Percentiles rank a stretch among this genome's conserved stretches.
phyloP scores from a whole-genome alignment of 306 rosid genomes.

The Quercus ilex region DNA sequence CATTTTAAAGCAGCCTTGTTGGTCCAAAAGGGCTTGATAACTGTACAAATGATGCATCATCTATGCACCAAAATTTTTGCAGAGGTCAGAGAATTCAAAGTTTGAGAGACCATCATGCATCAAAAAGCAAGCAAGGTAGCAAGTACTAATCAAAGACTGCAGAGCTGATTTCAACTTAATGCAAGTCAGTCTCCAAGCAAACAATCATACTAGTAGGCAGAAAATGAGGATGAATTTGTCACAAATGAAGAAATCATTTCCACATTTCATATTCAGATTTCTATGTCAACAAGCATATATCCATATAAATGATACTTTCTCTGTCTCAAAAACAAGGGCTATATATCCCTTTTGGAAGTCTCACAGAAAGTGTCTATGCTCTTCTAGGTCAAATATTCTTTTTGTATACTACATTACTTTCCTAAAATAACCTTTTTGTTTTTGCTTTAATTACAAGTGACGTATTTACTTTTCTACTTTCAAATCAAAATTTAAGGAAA shows the following conservation, averaged over 20 bases:
- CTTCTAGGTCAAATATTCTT: no score
- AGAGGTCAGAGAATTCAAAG: not conserved
- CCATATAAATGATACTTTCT: not conserved
- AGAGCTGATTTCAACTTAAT: not conserved
- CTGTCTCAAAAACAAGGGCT: no score
- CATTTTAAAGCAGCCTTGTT: not conserved
- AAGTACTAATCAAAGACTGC: not conserved
- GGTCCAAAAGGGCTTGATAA: not conserved
- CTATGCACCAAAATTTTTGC: not conserved
- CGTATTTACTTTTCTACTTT: no score
- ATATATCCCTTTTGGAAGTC: no score
- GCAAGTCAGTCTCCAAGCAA: not conserved
- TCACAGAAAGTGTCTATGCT: no score
- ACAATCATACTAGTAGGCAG: not conserved
- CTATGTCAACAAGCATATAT: not conserved
- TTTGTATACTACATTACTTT: no score
- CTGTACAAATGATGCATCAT: not conserved
- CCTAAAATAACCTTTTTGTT: no score
- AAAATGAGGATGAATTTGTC: not conserved
- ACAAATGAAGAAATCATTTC: not conserved
- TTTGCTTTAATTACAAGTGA: no score
- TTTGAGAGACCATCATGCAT: not conserved
- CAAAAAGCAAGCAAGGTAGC: not conserved
- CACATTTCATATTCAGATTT: not conserved
- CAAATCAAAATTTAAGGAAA: conserved; percentile 3